A percentile compares a stretch with the other conserved stretches of the same genome.
phyloP scores from a whole-genome alignment of 164 flowering plant species.

The Pachysandra terminalis region DNA sequence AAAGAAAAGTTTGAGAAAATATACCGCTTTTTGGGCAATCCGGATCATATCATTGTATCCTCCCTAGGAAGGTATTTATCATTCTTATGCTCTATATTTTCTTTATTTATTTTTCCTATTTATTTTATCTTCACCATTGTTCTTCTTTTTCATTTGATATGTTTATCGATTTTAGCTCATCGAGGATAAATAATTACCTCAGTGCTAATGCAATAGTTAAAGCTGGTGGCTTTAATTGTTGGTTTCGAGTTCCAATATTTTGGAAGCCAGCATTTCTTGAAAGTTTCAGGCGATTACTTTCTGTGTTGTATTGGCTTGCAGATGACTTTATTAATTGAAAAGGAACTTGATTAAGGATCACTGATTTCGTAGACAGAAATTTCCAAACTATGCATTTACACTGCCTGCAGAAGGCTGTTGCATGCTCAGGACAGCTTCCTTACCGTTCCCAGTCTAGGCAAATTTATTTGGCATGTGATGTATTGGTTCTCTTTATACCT shows the following conservation, averaged over 20 bases:
- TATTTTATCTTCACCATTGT: not conserved
- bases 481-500: too few relatives aligned
- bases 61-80: slow-evolving; percentile 40
- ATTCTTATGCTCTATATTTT: not conserved
- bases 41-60: slow-evolving; percentile 42
- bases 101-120: not conserved
- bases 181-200: not conserved
- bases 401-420: not conserved
- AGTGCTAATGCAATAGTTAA: not conserved
- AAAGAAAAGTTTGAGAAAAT: slow-evolving; percentile 31
- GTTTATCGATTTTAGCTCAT: not conserved
- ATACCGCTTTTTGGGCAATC: slow-evolving; percentile 29
- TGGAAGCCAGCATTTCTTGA: not conserved
- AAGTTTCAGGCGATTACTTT: not conserved
- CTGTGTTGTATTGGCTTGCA: not conserved
- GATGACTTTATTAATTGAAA: not conserved
- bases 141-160: not conserved
- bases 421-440: not conserved
- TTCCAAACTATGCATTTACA: not conserved
- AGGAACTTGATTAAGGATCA: not conserved
- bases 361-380: not conserved
- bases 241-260: not conserved
- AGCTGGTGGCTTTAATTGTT: not conserved
- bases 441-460: not conserved
- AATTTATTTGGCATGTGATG: too few relatives aligned